Conservation (phyloP, 306 rosid species). For the Dicorynia guianensis region DNA sequence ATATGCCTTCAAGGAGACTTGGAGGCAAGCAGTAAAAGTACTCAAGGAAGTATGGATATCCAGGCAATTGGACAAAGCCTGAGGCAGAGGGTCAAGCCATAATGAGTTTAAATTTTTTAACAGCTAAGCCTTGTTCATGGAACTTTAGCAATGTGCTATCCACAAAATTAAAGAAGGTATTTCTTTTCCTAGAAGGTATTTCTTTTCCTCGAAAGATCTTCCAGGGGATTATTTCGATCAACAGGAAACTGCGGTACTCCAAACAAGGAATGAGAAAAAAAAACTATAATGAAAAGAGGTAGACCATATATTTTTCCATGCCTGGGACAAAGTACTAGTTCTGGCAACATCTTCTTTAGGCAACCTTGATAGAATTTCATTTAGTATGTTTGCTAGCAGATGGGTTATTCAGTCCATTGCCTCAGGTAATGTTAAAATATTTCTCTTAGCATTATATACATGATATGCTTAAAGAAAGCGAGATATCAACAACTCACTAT, state of each 20-base stretch:
- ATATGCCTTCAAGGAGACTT: not conserved
- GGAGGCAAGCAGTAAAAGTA: not conserved
- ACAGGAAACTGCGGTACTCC: not conserved
- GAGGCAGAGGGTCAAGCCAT: too few species aligned
- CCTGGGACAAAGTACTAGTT: slow-evolving; percentile 30
- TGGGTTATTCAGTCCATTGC: too few species aligned
- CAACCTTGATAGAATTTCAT: slow-evolving; percentile 34
- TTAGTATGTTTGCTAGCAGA: not conserved
- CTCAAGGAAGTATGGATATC: not conserved
- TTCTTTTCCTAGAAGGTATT: not conserved
- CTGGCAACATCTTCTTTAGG: slow-evolving; percentile 11
- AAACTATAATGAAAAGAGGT: slow-evolving; percentile 28
- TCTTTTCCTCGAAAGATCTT: not conserved
- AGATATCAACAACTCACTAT: too few species aligned
- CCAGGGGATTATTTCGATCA: too few species aligned
- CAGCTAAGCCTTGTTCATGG: not conserved
- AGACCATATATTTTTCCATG: slow-evolving; percentile 27
- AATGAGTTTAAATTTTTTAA: not conserved
- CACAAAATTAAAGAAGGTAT: slow-evolving; percentile 3
- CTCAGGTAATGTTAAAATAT: too few species aligned
- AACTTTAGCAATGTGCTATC: not conserved
- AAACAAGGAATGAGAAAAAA: slow-evolving; percentile 3
- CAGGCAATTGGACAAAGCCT: not conserved
- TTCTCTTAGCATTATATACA: too few species aligned
- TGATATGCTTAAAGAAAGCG: too few species aligned